Evolutionary conservation across 2,329 filamentous ascomycete species (phyloP).

Genomic region (Plectosphaerella sp.): DNA sequence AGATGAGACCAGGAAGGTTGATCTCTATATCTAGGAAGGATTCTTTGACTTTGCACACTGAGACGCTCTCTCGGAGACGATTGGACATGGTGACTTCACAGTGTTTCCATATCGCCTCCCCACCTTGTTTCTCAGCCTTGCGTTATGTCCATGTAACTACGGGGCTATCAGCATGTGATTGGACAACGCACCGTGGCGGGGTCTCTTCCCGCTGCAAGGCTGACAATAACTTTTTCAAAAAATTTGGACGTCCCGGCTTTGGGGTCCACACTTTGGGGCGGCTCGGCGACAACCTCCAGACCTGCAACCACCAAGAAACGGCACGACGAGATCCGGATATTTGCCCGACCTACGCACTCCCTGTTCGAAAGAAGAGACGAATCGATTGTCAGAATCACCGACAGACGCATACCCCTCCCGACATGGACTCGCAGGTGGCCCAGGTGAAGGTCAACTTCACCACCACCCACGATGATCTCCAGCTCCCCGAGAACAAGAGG

Average conservation of each 20-base stretch:
- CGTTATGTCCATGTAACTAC: not conserved
- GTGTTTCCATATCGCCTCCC: too few relatives aligned
- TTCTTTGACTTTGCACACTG: too few relatives aligned
- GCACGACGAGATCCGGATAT: too few relatives aligned
- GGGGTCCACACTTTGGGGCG: not conserved
- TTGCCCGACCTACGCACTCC: too few relatives aligned
- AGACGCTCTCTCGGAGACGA: too few relatives aligned
- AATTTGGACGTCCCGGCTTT: conserved; percentile 5
- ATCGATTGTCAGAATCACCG: not conserved
- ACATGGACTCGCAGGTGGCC: conserved; percentile 35
- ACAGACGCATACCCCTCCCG: conserved; percentile 2
- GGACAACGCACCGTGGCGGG: conserved; percentile 2
- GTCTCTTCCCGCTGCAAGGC: conserved; percentile 11
- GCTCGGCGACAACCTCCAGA: not conserved
- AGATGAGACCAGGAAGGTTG: too few relatives aligned
- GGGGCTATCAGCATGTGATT: not conserved
- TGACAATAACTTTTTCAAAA: conserved; percentile 10
- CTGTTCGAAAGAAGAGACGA: too few relatives aligned
- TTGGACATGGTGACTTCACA: too few relatives aligned
- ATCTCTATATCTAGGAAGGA: too few relatives aligned
- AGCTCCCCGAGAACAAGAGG: conserved; percentile 57
- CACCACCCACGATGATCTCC: conserved; percentile 56
- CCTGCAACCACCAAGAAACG: not conserved
- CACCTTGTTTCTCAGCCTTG: not conserved
- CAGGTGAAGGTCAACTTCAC: conserved; percentile 67